Conservation (phyloP, 164 flowering plant species). For the Santalum album region DNA sequence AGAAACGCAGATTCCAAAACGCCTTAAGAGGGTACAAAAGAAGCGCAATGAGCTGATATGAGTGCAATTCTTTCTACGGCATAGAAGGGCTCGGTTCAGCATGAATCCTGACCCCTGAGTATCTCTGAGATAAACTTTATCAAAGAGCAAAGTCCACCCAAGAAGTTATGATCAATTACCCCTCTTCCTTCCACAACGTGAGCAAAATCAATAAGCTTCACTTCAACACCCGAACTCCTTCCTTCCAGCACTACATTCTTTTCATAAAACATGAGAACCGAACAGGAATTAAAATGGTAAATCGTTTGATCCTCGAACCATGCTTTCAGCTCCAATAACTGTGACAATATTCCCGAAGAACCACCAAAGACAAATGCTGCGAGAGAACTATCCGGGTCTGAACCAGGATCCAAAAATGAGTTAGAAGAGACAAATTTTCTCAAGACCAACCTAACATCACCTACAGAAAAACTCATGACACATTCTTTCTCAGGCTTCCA, state of each 20-base stretch:
- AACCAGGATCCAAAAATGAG: constrained; percentile 12
- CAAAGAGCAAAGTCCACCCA: constrained; percentile 90
- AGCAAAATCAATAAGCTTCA: constrained; percentile 87
- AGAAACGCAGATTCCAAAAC: too few species aligned
- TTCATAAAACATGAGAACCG: constrained; percentile 64
- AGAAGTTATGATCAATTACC: constrained; percentile 84
- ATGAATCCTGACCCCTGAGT: constrained; percentile 20
- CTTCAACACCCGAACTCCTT: constrained; percentile 21
- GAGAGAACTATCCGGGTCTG: constrained; percentile 47
- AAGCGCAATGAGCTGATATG: too few species aligned
- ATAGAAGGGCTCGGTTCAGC: constrained; percentile 1
- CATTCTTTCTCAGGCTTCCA: constrained; percentile 56
- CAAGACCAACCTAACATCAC: constrained; percentile 40
- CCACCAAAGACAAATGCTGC: constrained; percentile 64
- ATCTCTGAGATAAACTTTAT: constrained; percentile 69
- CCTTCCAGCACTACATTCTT: constrained; percentile 30
- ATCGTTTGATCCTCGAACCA: constrained; percentile 90
- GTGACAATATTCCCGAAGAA: constrained; percentile 61
- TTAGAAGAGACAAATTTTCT: constrained; percentile 76
- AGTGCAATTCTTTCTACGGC: constrained; percentile 3
- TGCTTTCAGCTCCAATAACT: constrained; percentile 62
- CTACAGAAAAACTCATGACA: constrained; percentile 22
- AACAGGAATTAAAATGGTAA: constrained; percentile 68
- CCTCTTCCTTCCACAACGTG: constrained; percentile 69
- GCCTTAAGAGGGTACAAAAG: too few species aligned